phyloP scores from a whole-genome alignment of 2,329 filamentous ascomycete species.

The Fusarium tanahbumbuense region DNA sequence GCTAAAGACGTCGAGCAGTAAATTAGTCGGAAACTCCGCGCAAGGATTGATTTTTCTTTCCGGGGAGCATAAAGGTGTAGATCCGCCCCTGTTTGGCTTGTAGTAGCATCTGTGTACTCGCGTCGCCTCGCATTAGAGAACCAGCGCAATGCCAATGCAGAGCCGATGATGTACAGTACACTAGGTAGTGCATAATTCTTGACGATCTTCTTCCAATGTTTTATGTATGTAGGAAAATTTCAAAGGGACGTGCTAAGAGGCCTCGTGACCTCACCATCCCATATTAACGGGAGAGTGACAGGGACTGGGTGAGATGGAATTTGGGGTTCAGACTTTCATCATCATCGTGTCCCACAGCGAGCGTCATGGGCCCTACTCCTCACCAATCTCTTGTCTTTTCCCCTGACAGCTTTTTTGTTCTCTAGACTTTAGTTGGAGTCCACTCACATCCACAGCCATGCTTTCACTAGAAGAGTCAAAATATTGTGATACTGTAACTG shows the following conservation, averaged over 20 bases:
- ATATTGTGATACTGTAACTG: neutral
- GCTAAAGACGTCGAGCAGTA: conserved; percentile 18
- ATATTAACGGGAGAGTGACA: conserved; percentile 29
- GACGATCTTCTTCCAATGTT: neutral
- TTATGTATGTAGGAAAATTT: neutral
- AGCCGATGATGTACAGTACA: conserved; percentile 22
- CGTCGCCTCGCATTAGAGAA: neutral
- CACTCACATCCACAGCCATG: conserved; percentile 30
- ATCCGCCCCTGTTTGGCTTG: conserved; percentile 9
- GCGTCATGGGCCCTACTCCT: conserved; percentile 27
- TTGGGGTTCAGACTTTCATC: conserved; percentile 20
- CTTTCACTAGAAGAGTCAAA: neutral
- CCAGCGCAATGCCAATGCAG: conserved; percentile 4
- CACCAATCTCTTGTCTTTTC: conserved; percentile 28
- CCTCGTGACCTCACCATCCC: conserved; percentile 40
- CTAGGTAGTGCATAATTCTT: neutral
- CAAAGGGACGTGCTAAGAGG: conserved; percentile 7
- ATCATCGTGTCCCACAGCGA: conserved; percentile 25
- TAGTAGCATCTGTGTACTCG: neutral
- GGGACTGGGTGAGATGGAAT: conserved; percentile 21
- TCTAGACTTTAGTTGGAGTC: conserved; percentile 6
- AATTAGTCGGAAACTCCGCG: conserved; percentile 31
- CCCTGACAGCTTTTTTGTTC: conserved; percentile 12
- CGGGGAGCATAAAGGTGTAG: conserved; percentile 23
- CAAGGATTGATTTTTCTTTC: conserved; percentile 10